Base-by-base conservation (phyloP, 805 yeast species). In the Hanseniaspora singularis region DNA sequence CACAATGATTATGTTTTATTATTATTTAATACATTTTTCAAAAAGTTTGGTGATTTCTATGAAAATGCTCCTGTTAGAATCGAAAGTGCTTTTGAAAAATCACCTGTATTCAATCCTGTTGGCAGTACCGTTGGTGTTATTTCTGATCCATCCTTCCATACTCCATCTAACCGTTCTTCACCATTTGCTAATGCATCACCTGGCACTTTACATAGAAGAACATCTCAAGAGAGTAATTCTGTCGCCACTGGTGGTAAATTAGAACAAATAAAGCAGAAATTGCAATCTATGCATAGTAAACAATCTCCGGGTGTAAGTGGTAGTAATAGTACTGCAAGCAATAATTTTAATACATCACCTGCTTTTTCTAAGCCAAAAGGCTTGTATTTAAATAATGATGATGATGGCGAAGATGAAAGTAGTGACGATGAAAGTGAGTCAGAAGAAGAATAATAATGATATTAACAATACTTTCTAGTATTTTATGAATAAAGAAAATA, bases 1-100 rank as follows among this genome's bases (percentile, higher is more conserved):
- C 95, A 85, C 56, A 86, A 85, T 53, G 68, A 75, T 34, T 88
- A 96, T 1, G 73, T 89, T 46, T 66, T 84, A 60, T 83, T 84
- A 58, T 69, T 92, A 52, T 89, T 87, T 70, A 80, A 81, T 61
- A 83, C 81, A 55, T 86, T 92, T 54, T 83, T 81, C 59, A 68
- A 70, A 62, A 69, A 67, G 58, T 63, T 59, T 53, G 61, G 57
- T 40, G 52, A 55, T 19, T 46, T 49, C 26, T 51, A 52, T 33
- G 49, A 53, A 38, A 19, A 43, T 16, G 38, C 28, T 44, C 56
- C 64, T 20, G 60, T 61, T 27, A 59, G 59, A 14, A 63, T 60
- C 51, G 60, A 61, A 27, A 70, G 64, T 46, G 14, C 40, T 32
- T 23, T 49, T 47, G 26, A 52, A 49, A 6, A 40, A 10, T 26